These are phyloP conservation scores for Salix caprea DNA, from an alignment of 345 rosid species.

Conservation along the genomic window DNA sequence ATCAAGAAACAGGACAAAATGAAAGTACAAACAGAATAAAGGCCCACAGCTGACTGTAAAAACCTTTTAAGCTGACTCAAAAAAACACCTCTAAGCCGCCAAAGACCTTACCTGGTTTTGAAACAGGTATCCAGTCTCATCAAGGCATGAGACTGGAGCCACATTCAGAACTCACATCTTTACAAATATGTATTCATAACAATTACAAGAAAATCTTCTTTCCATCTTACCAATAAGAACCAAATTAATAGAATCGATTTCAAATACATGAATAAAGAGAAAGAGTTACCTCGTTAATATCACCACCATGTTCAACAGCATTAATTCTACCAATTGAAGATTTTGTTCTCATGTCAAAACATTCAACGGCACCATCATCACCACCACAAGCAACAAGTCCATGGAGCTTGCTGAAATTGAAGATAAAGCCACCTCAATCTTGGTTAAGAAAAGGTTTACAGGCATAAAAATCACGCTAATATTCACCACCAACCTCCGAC, in stretches of 20 bases:
- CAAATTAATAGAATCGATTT: not conserved
- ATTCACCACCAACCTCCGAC: slow-evolving; percentile 60
- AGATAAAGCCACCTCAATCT: slow-evolving; percentile 11
- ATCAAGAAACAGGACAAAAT: no score
- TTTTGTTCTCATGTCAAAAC: slow-evolving; percentile 83
- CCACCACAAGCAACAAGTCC: slow-evolving; percentile 98
- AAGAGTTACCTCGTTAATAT: slow-evolving; percentile 51
- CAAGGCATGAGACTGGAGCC: not conserved
- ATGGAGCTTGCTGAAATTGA: slow-evolving; percentile 61
- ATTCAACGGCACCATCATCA: slow-evolving; percentile 93
- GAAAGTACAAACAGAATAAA: not conserved
- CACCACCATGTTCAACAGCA: slow-evolving; percentile 72
- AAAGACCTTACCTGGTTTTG: no score
- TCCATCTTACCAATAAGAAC: not conserved
- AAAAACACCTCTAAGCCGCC: no score
- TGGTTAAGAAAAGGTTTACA: slow-evolving; percentile 12
- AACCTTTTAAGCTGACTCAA: not conserved
- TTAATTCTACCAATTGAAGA: slow-evolving; percentile 79
- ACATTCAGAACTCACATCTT: not conserved
- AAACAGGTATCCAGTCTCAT: not conserved
- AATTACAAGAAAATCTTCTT: not conserved
- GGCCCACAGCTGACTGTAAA: not conserved
- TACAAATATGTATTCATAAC: not conserved
- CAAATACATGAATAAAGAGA: slow-evolving; percentile 10
- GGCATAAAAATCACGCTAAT: not conserved